Percentiles rank a stretch among this genome's conserved stretches.
These are phyloP conservation scores for Marasmius sp. DNA, from an alignment of 1,284 basidiomycete species.

Conservation along the genomic window DNA sequence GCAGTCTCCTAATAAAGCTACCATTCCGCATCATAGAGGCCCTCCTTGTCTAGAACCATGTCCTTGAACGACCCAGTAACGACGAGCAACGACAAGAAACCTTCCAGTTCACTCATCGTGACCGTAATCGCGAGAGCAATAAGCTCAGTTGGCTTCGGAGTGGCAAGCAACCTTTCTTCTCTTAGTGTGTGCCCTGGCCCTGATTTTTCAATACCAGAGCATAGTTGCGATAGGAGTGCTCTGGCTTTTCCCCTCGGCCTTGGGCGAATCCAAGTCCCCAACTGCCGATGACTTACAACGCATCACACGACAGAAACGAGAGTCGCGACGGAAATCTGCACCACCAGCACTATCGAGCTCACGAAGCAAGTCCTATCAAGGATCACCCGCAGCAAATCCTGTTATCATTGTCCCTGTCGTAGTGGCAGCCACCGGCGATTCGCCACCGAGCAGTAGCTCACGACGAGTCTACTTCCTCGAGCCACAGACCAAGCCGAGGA, in stretches of 20 bases:
- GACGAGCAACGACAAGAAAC: constrained; percentile 6
- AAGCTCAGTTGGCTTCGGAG: constrained; percentile 12
- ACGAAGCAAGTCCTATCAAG: background rate
- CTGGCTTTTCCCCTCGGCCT: constrained; percentile 10
- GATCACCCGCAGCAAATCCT: background rate
- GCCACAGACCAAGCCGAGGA: background rate
- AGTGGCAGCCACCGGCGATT: background rate
- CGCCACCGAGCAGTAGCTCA: background rate
- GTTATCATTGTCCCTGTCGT: background rate
- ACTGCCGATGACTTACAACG: background rate
- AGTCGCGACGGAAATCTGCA: constrained; percentile 11
- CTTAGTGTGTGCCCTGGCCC: background rate
- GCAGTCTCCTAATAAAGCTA: background rate
- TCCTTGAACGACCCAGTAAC: background rate
- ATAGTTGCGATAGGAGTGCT: constrained; percentile 13
- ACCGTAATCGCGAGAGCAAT: constrained; percentile 11
- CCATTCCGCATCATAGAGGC: background rate
- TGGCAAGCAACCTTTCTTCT: constrained; percentile 5
- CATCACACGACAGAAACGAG: constrained; percentile 2
- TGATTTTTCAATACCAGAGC: constrained; percentile 4
- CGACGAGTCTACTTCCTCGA: constrained; percentile 13
- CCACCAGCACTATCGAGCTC: constrained; percentile 3
- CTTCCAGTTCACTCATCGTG: constrained; percentile 6
- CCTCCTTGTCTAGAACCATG: background rate
- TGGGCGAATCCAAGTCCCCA: background rate